Percentiles rank a stretch among this genome's conserved stretches.
Evolutionary conservation across 352 stramenopile species (phyloP).

Genomic region (Aphanomyces astaci): DNA sequence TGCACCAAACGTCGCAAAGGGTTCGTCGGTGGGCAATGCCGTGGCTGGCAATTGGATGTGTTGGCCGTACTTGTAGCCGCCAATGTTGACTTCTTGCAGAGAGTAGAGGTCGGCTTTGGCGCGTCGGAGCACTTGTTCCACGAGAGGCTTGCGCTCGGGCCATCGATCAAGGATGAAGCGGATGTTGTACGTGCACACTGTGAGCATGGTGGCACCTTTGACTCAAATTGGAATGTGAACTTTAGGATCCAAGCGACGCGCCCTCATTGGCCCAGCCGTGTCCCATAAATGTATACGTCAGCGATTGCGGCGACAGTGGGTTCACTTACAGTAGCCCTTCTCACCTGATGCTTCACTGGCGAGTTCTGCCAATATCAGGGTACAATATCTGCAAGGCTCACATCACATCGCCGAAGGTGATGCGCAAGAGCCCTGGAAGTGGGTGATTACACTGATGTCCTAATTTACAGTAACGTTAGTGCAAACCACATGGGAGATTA

Average conservation of each 20-base stretch:
- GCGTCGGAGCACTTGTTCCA: background rate
- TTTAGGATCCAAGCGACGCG: background rate
- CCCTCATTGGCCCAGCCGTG: background rate
- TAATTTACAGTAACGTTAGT: too few relatives aligned
- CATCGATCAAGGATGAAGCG: constrained; percentile 10
- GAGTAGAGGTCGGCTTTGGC: constrained; percentile 2
- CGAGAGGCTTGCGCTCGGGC: constrained; percentile 1
- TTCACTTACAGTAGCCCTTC: too few relatives aligned
- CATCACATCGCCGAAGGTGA: too few relatives aligned
- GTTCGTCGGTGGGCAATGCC: background rate
- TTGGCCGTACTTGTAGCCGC: background rate
- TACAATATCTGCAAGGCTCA: too few relatives aligned
- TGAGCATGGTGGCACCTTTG: background rate
- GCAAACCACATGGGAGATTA: too few relatives aligned
- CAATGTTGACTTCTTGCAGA: constrained; percentile 15
- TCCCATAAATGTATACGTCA: background rate
- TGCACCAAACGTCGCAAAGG: background rate
- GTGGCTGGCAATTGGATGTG: background rate
- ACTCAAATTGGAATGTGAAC: background rate
- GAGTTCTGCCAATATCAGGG: background rate
- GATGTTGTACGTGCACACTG: constrained; percentile 13
- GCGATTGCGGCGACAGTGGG: background rate
- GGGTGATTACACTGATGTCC: too few relatives aligned
- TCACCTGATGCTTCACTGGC: too few relatives aligned
- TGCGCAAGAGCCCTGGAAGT: background rate